Evolutionary conservation across 148 eudicot genomes (phyloP).

Genomic region (Pharnaceum exiguum): DNA sequence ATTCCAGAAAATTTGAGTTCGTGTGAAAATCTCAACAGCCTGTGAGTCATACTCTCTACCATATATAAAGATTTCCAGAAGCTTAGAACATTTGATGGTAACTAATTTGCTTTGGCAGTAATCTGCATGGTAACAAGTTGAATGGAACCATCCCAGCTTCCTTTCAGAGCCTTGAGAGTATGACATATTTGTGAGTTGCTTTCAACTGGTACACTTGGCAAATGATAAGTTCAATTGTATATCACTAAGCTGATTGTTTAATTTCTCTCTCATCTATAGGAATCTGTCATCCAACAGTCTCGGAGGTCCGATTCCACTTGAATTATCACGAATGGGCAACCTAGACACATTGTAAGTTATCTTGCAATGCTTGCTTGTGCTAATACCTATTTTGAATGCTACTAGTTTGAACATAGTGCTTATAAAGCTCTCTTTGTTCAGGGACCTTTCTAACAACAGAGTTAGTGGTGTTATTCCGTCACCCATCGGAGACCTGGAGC

Average conservation of each 20-base stretch:
- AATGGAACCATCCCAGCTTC: slow-evolving; percentile 79
- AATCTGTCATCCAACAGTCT: slow-evolving; percentile 83
- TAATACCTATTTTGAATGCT: background rate
- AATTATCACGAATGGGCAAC: slow-evolving; percentile 91
- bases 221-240: background rate
- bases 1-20: slow-evolving; percentile 86
- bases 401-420: too few species aligned
- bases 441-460: slow-evolving; percentile 82
- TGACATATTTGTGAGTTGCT: slow-evolving; percentile 83
- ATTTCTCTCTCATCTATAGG: slow-evolving; percentile 29
- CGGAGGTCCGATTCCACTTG: slow-evolving; percentile 81
- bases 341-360: slow-evolving; percentile 81
- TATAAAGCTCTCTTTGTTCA: slow-evolving; percentile 10
- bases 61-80: background rate
- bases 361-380: background rate
- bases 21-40: slow-evolving; percentile 90
- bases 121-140: slow-evolving; percentile 75
- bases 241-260: background rate
- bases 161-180: slow-evolving; percentile 81
- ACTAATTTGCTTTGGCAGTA: slow-evolving; percentile 33
- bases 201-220: background rate
- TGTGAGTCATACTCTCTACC: slow-evolving; percentile 43
- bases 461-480: slow-evolving; percentile 79
- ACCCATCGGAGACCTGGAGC: slow-evolving; percentile 93
- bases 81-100: background rate